Conservation (phyloP, 345 rosid species). For the Rhodamnia argentea region DNA sequence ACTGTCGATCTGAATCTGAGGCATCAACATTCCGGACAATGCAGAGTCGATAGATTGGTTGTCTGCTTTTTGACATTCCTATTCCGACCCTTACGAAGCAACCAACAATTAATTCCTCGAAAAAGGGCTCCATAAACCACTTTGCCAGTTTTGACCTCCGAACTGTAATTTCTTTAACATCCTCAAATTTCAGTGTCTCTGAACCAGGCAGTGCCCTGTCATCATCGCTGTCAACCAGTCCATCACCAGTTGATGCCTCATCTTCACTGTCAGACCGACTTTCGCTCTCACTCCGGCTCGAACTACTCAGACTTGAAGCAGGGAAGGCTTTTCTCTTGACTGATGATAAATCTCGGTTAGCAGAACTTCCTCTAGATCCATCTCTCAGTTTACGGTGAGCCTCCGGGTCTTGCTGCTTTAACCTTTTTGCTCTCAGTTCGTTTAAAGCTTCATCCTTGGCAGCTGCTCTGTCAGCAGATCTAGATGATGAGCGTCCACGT, state of each 20-base stretch:
- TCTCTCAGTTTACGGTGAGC: slow-evolving; percentile 73
- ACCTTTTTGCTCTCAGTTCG: slow-evolving; percentile 80
- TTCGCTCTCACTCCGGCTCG: slow-evolving; percentile 83
- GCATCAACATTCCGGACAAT: slow-evolving; percentile 89
- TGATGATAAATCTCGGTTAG: slow-evolving; percentile 54
- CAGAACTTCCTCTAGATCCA: slow-evolving; percentile 58
- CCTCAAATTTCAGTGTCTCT: slow-evolving; percentile 57
- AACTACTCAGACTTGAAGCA: slow-evolving; percentile 64
- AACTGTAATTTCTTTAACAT: slow-evolving; percentile 73
- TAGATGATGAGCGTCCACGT: slow-evolving; percentile 70
- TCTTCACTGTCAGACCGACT: slow-evolving; percentile 82
- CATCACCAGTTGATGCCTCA: slow-evolving; percentile 79
- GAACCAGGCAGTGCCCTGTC: slow-evolving; percentile 53
- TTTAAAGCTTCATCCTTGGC: slow-evolving; percentile 90
- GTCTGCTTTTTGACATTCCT: slow-evolving; percentile 65
- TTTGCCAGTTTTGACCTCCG: slow-evolving; percentile 86
- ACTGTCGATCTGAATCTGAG: slow-evolving; percentile 61
- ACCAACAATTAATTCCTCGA: slow-evolving; percentile 90
- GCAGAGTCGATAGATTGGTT: slow-evolving; percentile 78
- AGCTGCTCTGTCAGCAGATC: slow-evolving; percentile 92
- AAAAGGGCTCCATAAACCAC: slow-evolving; percentile 99
- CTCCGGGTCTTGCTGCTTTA: slow-evolving; percentile 92
- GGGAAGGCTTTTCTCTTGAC: slow-evolving; percentile 46
- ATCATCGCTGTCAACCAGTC: slow-evolving; percentile 88
- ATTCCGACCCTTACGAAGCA: slow-evolving; percentile 96